Conservation (phyloP, 768 basidiomycete species). For the Kwoniella sp. region DNA sequence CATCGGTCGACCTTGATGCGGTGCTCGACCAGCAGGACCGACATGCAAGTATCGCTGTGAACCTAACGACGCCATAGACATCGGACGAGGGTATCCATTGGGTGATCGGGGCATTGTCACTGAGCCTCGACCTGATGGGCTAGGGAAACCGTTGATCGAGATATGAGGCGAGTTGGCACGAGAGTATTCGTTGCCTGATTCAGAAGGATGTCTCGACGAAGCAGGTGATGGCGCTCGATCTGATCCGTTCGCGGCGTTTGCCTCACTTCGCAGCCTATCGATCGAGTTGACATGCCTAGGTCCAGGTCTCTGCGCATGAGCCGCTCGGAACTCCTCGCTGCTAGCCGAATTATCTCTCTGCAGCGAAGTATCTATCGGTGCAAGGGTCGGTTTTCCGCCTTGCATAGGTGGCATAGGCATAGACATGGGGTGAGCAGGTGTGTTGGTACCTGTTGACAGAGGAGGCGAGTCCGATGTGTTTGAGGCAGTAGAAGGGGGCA, state of each 20-base stretch:
- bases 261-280: conserved; percentile 35
- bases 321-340: conserved; percentile 21
- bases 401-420: not conserved
- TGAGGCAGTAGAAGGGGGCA: conserved; percentile 30
- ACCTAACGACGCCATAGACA: conserved; percentile 33
- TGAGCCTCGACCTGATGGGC: conserved; percentile 6
- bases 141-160: conserved; percentile 25
- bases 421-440: conserved; percentile 17
- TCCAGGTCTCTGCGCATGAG: not conserved
- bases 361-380: conserved; percentile 25
- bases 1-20: conserved; percentile 43
- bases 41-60: conserved; percentile 32
- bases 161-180: conserved; percentile 24
- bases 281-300: conserved; percentile 29
- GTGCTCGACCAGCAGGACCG: conserved; percentile 37
- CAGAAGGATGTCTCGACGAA: conserved; percentile 22
- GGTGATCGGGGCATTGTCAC: conserved; percentile 13
- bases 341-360: conserved; percentile 12
- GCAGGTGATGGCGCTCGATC: conserved; percentile 32
- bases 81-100: conserved; percentile 27
- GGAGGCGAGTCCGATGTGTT: conserved; percentile 16
- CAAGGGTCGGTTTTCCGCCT: conserved; percentile 21
- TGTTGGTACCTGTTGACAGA: conserved; percentile 23
- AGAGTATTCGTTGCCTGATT: conserved; percentile 19
- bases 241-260: conserved; percentile 4